These are phyloP conservation scores for Lophiostoma macrostomum DNA, from an alignment of 495 filamentous ascomycete genomes.

Conservation along the genomic window DNA sequence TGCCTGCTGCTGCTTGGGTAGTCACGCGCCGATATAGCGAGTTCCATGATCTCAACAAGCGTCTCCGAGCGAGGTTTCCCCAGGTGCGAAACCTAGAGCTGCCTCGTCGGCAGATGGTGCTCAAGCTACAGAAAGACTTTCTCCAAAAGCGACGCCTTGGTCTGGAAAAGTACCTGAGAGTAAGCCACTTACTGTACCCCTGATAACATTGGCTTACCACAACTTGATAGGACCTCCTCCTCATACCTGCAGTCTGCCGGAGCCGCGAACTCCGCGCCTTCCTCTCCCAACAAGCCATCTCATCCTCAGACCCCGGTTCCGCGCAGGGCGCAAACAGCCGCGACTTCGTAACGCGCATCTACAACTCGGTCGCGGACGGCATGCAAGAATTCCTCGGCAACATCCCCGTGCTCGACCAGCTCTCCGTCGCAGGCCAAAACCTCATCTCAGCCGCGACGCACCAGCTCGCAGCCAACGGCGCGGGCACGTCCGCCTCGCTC, in stretches of 20 bases:
- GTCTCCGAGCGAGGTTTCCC: slow-evolving; percentile 76
- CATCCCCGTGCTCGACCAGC: slow-evolving; percentile 90
- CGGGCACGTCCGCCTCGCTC: slow-evolving; percentile 31
- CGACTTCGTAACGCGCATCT: slow-evolving; percentile 90
- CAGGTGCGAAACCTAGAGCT: slow-evolving; percentile 88
- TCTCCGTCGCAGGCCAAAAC: slow-evolving; percentile 89
- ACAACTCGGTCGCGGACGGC: slow-evolving; percentile 92
- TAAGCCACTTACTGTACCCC: slow-evolving; percentile 3
- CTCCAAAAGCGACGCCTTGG: slow-evolving; percentile 79
- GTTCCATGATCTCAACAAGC: slow-evolving; percentile 92
- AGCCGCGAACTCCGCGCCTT: slow-evolving; percentile 91
- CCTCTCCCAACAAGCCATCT: slow-evolving; percentile 82
- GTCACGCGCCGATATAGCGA: slow-evolving; percentile 72
- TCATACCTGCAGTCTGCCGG: slow-evolving; percentile 88
- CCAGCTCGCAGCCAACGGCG: slow-evolving; percentile 55
- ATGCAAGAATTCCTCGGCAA: slow-evolving; percentile 98
- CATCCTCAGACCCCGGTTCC: slow-evolving; percentile 40
- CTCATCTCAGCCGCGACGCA: slow-evolving; percentile 83
- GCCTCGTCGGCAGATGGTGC: slow-evolving; percentile 82
- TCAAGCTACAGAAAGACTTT: slow-evolving; percentile 96
- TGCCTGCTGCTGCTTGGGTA: slow-evolving; percentile 48
- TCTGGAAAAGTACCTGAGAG: slow-evolving; percentile 80
- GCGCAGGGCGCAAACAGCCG: slow-evolving; percentile 60
- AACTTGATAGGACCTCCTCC: slow-evolving; percentile 59
- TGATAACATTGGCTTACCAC: not conserved